Percentiles rank a stretch among this genome's conserved stretches.
Conservation (phyloP, 768 basidiomycete species). For the Suillus paluster region DNA sequence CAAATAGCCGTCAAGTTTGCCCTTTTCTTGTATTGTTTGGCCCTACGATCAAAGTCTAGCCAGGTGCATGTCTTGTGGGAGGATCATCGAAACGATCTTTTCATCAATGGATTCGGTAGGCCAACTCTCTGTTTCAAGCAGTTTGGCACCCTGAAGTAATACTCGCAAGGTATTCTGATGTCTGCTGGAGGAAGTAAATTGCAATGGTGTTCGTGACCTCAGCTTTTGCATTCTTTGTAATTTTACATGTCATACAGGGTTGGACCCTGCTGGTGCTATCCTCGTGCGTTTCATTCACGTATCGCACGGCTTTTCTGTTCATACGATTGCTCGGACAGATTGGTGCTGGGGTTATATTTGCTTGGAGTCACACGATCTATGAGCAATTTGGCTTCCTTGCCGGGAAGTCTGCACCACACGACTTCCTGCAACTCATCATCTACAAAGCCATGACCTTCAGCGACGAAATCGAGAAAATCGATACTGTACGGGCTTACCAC, state of each 20-base stretch:
- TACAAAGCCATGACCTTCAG: conserved; percentile 92
- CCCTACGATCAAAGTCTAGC: conserved; percentile 79
- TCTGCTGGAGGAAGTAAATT: conserved; percentile 81
- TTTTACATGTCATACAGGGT: conserved; percentile 42
- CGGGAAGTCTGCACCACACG: conserved; percentile 89
- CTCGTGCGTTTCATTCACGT: conserved; percentile 52
- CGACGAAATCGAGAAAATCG: conserved; percentile 82
- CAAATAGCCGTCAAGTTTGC: conserved; percentile 75
- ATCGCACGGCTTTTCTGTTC: neutral
- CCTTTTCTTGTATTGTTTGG: conserved; percentile 86
- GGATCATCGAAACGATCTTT: conserved; percentile 94
- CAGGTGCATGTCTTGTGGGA: conserved; percentile 97
- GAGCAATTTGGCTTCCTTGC: conserved; percentile 85
- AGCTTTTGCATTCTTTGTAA: conserved; percentile 6
- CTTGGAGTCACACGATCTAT: conserved; percentile 80
- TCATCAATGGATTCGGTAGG: conserved; percentile 78
- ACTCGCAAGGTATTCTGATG: conserved; percentile 71
- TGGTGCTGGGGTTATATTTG: conserved; percentile 73
- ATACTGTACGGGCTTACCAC: conserved; percentile 94
- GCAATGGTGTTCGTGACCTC: conserved; percentile 70
- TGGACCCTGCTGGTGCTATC: conserved; percentile 81
- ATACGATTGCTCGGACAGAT: conserved; percentile 51
- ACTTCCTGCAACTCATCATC: conserved; percentile 87
- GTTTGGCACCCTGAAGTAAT: conserved; percentile 1
- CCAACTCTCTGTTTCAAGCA: conserved; percentile 1